phyloP scores from a whole-genome alignment of 257 asterid species.

The Fraxinus quadrangulata region DNA sequence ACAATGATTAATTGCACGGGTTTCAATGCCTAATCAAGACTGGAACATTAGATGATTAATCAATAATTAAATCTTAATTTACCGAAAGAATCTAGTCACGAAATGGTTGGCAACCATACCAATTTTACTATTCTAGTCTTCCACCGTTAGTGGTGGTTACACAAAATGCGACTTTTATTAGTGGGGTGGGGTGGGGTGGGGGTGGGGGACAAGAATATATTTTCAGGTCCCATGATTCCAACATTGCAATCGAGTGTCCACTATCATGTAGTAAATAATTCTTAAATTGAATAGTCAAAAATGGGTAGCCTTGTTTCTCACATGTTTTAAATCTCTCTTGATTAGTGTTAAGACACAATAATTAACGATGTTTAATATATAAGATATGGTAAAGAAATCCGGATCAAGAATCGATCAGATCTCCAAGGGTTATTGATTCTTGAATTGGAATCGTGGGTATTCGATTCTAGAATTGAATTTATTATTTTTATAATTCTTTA shows the following conservation, averaged over 20 bases:
- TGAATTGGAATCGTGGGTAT: too few species aligned
- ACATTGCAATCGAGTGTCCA: not conserved
- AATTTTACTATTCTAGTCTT: not conserved
- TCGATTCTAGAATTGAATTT: too few species aligned
- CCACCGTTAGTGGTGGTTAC: not conserved
- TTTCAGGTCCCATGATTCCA: not conserved
- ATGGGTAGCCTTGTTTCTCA: not conserved
- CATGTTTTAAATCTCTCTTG: not conserved
- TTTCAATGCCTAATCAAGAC: not conserved
- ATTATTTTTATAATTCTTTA: too few species aligned
- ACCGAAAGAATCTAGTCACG: not conserved
- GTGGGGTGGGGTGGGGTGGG: not conserved
- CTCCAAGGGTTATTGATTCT: too few species aligned
- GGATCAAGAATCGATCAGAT: too few species aligned
- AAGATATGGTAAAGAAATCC: too few species aligned
- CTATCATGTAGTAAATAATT: not conserved
- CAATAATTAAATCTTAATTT: not conserved
- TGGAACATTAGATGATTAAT: not conserved
- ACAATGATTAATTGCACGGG: not conserved
- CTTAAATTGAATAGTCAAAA: not conserved
- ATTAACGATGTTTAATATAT: too few species aligned
- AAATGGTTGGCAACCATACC: not conserved
- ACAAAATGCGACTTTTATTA: not conserved
- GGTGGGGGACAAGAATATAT: not conserved
- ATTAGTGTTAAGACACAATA: too few species aligned